Conservation (phyloP, 2,329 filamentous ascomycete genomes). For the Podosphaera xanthii region DNA sequence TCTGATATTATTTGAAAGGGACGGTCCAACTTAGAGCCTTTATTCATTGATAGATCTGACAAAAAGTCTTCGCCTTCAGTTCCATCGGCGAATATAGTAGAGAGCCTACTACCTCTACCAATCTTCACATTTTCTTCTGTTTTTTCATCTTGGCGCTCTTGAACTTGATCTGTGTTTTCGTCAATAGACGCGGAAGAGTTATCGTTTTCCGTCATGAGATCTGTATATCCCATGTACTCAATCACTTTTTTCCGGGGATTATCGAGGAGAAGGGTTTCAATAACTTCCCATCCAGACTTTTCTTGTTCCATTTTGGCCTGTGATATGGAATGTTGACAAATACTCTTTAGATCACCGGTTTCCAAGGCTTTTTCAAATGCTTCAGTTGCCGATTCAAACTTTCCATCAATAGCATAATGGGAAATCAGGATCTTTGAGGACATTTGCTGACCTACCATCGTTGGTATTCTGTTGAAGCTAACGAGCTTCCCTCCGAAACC, state of each 20-base stretch:
- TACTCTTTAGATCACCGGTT: slow-evolving; percentile 49
- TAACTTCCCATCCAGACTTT: slow-evolving; percentile 87
- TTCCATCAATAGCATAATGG: slow-evolving; percentile 70
- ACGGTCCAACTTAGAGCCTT: slow-evolving; percentile 79
- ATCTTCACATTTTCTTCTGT: slow-evolving; percentile 19
- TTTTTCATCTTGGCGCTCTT: slow-evolving; percentile 23
- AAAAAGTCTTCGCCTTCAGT: slow-evolving; percentile 68
- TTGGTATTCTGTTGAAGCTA: slow-evolving; percentile 37
- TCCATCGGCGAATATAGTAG: slow-evolving; percentile 60
- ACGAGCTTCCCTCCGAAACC: slow-evolving; percentile 90
- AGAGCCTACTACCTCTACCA: slow-evolving; percentile 36
- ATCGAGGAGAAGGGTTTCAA: slow-evolving; percentile 65
- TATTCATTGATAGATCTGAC: slow-evolving; percentile 62
- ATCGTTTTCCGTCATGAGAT: slow-evolving; percentile 21
- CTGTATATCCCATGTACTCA: slow-evolving; percentile 68
- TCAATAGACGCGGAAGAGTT: slow-evolving; percentile 25
- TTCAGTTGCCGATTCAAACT: slow-evolving; percentile 62
- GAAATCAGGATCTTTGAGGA: slow-evolving; percentile 65
- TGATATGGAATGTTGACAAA: slow-evolving; percentile 60
- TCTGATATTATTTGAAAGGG: slow-evolving; percentile 80
- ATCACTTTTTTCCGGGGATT: slow-evolving; percentile 72
- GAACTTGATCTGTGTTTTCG: slow-evolving; percentile 17
- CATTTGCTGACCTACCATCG: slow-evolving; percentile 36
- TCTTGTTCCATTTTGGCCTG: slow-evolving; percentile 68
- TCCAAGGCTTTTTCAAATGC: slow-evolving; percentile 68